These are phyloP conservation scores for Hygrophila difformis DNA, from an alignment of 257 asterid genomes.

Conservation along the genomic window DNA sequence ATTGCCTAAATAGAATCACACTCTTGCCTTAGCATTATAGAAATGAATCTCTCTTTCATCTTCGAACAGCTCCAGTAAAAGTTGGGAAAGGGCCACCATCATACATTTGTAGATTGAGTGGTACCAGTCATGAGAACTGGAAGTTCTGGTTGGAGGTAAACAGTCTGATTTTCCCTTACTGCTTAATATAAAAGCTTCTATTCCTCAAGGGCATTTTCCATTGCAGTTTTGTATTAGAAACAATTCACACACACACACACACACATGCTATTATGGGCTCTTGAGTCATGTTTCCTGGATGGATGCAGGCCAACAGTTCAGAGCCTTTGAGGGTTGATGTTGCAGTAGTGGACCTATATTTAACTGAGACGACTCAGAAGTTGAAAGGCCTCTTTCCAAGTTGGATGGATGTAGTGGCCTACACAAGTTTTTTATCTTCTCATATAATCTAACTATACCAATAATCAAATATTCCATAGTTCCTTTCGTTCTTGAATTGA, in stretches of 20 bases:
- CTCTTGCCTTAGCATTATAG: not conserved
- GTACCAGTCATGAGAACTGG: conserved; percentile 74
- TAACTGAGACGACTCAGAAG: conserved; percentile 47
- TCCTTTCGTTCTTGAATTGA: too few species aligned
- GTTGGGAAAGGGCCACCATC: conserved; percentile 64
- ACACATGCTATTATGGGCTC: too few species aligned
- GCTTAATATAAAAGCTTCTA: too few species aligned
- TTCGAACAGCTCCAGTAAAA: conserved; percentile 50
- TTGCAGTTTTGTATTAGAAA: too few species aligned
- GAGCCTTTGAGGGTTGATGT: conserved; percentile 61
- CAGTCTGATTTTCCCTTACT: not conserved
- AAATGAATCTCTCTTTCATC: not conserved
- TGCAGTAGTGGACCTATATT: conserved; percentile 63
- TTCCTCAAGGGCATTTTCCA: too few species aligned
- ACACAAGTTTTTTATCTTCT: conserved; percentile 71
- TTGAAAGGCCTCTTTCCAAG: conserved; percentile 77
- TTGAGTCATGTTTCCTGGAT: not conserved
- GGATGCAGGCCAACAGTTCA: conserved; percentile 54
- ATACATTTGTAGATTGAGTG: conserved; percentile 75
- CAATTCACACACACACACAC: too few species aligned
- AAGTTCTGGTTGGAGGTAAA: conserved; percentile 95
- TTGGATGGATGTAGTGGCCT: conserved; percentile 83
- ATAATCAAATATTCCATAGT: too few species aligned
- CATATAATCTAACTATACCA: too few species aligned
- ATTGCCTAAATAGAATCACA: not conserved